A percentile compares a stretch with the other conserved stretches of the same genome.
These are phyloP conservation scores for Aspergillus sp. DNA, from an alignment of 2,329 filamentous ascomycete species.

Conservation along the genomic window DNA sequence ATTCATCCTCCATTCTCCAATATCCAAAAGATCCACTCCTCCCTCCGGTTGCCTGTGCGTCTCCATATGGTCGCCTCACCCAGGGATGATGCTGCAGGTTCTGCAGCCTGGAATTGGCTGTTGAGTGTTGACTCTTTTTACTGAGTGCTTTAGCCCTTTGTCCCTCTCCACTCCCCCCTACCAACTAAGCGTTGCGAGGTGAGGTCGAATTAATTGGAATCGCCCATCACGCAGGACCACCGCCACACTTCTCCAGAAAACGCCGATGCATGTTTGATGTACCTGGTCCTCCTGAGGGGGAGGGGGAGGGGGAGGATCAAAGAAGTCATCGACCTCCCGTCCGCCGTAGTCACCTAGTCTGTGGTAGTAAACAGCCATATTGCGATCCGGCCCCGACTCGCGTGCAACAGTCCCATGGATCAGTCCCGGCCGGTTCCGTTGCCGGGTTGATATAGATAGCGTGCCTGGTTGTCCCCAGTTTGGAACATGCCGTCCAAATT, in stretches of 20 bases:
- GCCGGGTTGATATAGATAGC: background rate
- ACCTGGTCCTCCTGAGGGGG: constrained; percentile 11
- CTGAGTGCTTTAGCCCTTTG: constrained; percentile 1
- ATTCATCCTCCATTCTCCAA: too few relatives aligned
- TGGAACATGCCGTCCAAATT: background rate
- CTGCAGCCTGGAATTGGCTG: constrained; percentile 17
- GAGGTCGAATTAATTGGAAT: background rate
- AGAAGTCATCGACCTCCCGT: too few relatives aligned
- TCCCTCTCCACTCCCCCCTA: constrained; percentile 5
- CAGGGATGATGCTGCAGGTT: constrained; percentile 17
- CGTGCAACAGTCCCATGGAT: constrained; percentile 21
- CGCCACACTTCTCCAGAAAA: constrained; percentile 5
- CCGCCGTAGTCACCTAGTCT: too few relatives aligned
- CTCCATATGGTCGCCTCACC: constrained; percentile 15
- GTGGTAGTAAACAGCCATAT: background rate
- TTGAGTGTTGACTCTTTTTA: too few relatives aligned
- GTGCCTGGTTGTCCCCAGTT: background rate
- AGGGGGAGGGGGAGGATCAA: background rate
- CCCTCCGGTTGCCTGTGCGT: constrained; percentile 2
- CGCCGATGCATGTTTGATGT: constrained; percentile 5
- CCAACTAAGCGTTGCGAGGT: constrained; percentile 3
- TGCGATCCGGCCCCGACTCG: constrained; percentile 21
- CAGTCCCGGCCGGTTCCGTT: constrained; percentile 20
- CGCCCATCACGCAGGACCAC: constrained; percentile 5
- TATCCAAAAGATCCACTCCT: background rate